These are phyloP conservation scores for Aspergillus egyptiacus DNA, from an alignment of 495 filamentous ascomycete genomes.

Conservation along the genomic window DNA sequence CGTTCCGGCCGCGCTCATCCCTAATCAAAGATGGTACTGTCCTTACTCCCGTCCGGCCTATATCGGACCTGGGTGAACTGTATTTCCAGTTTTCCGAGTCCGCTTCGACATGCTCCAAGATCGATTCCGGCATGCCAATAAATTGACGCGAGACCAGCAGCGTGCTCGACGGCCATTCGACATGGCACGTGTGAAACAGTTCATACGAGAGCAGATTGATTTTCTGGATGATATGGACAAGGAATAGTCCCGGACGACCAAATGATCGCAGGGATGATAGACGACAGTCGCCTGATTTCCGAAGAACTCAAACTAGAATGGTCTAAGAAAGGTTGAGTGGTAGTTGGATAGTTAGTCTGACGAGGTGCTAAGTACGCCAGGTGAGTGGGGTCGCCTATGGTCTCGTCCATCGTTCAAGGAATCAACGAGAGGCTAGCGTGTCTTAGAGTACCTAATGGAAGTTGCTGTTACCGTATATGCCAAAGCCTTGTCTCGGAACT, in stretches of 20 bases:
- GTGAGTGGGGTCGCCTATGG: neutral
- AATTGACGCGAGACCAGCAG: slow-evolving; percentile 39
- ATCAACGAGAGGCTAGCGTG: neutral
- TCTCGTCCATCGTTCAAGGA: neutral
- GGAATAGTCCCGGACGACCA: slow-evolving; percentile 52
- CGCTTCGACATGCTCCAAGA: slow-evolving; percentile 65
- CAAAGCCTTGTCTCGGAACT: neutral
- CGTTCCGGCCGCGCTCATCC: slow-evolving; percentile 57
- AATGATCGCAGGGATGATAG: slow-evolving; percentile 44
- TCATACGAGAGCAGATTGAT: slow-evolving; percentile 45
- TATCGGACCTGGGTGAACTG: slow-evolving; percentile 61
- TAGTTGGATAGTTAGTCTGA: slow-evolving; percentile 2
- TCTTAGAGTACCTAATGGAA: neutral
- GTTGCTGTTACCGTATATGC: slow-evolving; percentile 5
- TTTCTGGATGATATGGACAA: slow-evolving; percentile 53
- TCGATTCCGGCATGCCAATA: slow-evolving; percentile 42
- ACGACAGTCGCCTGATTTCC: slow-evolving; percentile 35
- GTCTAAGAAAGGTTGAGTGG: slow-evolving; percentile 11
- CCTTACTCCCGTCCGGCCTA: slow-evolving; percentile 57
- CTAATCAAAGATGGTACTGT: slow-evolving; percentile 60
- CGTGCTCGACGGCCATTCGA: slow-evolving; percentile 36
- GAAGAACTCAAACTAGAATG: slow-evolving; percentile 21
- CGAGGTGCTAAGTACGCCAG: neutral
- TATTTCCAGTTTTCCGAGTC: slow-evolving; percentile 64
- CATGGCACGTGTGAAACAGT: slow-evolving; percentile 38